Conservation (phyloP, 192 early-diverging fungal genomes). For the Haplosporangium gracile region DNA sequence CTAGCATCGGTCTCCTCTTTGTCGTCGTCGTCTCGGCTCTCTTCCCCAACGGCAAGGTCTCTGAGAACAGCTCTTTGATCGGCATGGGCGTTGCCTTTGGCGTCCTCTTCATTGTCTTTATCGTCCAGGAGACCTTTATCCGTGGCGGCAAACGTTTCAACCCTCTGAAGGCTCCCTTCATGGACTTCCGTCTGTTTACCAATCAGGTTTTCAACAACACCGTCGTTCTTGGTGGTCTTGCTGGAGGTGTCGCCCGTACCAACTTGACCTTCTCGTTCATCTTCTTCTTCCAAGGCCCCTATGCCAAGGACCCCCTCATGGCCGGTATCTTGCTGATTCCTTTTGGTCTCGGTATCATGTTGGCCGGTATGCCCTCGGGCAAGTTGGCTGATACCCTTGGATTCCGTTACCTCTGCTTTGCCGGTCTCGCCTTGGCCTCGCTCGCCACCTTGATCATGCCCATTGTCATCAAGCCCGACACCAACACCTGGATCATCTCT, state of each 20-base stretch:
- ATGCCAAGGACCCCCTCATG: slow-evolving; percentile 49
- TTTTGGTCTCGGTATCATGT: slow-evolving; percentile 52
- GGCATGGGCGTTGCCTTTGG: slow-evolving; percentile 55
- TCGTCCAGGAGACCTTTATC: slow-evolving; percentile 34
- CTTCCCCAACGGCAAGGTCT: slow-evolving; percentile 54
- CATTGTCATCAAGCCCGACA: slow-evolving; percentile 46
- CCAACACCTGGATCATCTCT: slow-evolving; percentile 51
- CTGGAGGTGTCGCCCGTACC: slow-evolving; percentile 51
- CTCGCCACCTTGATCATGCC: slow-evolving; percentile 50
- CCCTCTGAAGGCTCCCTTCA: slow-evolving; percentile 27
- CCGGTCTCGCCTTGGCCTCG: slow-evolving; percentile 34
- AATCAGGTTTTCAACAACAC: slow-evolving; percentile 53
- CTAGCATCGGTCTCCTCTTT: slow-evolving; percentile 38
- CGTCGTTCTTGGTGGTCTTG: slow-evolving; percentile 50
- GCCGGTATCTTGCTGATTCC: slow-evolving; percentile 50
- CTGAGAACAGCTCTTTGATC: slow-evolving; percentile 36
- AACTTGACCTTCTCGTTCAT: slow-evolving; percentile 55
- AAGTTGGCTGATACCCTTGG: slow-evolving; percentile 43
- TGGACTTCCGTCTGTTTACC: slow-evolving; percentile 47
- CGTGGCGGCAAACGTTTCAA: slow-evolving; percentile 52
- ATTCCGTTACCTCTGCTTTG: slow-evolving; percentile 47
- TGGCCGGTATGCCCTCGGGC: slow-evolving; percentile 50
- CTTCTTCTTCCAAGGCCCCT: slow-evolving; percentile 55
- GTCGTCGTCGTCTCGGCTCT: slow-evolving; percentile 49
- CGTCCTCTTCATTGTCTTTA: slow-evolving; percentile 42